Conservation (phyloP, 1,284 basidiomycete genomes). For the Tilletiaria anomala region DNA sequence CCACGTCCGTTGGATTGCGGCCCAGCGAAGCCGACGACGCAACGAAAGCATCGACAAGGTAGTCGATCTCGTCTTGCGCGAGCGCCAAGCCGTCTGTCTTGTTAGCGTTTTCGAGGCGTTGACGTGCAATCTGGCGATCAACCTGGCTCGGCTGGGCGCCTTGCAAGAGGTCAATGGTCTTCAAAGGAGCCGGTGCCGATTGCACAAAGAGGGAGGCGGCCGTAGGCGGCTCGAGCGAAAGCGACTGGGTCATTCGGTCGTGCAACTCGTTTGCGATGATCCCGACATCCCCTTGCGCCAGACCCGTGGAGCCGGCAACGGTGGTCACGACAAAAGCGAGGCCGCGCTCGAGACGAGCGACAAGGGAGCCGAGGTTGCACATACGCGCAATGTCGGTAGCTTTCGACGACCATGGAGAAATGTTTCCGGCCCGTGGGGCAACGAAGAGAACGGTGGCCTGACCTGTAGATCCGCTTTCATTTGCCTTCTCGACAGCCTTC, state of each 20-base stretch:
- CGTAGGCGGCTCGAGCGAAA: slow-evolving; percentile 41
- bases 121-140: slow-evolving; percentile 20
- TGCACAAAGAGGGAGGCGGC: slow-evolving; percentile 57
- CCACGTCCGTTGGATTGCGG: slow-evolving; percentile 61
- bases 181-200: slow-evolving; percentile 54
- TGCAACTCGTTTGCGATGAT: slow-evolving; percentile 3
- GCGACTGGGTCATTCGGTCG: background rate
- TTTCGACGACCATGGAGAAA: slow-evolving; percentile 66
- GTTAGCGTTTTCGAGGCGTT: slow-evolving; percentile 59
- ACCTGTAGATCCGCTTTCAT: slow-evolving; percentile 10
- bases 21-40: slow-evolving; percentile 41
- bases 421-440: slow-evolving; percentile 42
- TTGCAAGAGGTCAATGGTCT: slow-evolving; percentile 50
- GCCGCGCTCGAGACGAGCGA: slow-evolving; percentile 74
- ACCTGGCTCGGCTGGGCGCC: slow-evolving; percentile 12
- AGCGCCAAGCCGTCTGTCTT: slow-evolving; percentile 76
- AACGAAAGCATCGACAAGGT: slow-evolving; percentile 78
- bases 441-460: slow-evolving; percentile 44
- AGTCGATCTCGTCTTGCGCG: slow-evolving; percentile 76
- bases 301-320: slow-evolving; percentile 30
- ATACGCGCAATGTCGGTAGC: slow-evolving; percentile 74
- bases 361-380: slow-evolving; percentile 54
- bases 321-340: slow-evolving; percentile 57
- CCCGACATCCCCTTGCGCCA: slow-evolving; percentile 1
- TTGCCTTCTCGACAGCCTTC: slow-evolving; percentile 13